Evolutionary conservation across 2,329 filamentous ascomycete genomes (phyloP).

Genomic region (Ascosphaera apis): DNA sequence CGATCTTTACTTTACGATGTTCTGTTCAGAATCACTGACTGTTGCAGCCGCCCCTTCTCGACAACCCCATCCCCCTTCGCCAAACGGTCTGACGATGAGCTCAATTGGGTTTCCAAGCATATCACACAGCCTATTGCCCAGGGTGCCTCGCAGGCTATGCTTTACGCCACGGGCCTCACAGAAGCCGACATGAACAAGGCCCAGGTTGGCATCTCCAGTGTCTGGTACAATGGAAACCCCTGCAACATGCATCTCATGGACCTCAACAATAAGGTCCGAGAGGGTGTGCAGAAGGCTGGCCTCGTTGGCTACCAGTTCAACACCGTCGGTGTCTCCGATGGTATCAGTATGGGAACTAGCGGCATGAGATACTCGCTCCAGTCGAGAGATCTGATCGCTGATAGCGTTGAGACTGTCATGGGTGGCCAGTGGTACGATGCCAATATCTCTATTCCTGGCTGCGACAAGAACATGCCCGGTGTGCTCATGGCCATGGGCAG

Average conservation of each 20-base stretch:
- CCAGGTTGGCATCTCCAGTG: conserved; percentile 91
- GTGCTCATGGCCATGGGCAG: conserved; percentile 84
- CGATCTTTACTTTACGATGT: too few relatives aligned
- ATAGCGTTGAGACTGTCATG: conserved; percentile 98
- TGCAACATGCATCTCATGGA: conserved; percentile 98
- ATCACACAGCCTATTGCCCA: conserved; percentile 97
- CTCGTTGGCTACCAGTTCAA: conserved; percentile 95
- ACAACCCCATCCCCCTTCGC: conserved; percentile 5
- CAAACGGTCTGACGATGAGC: conserved; percentile 9
- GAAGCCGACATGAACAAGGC: conserved; percentile 86
- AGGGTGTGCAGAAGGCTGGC: conserved; percentile 50
- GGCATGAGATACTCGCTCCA: conserved; percentile 94
- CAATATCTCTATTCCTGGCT: conserved; percentile 89
- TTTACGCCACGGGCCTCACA: conserved; percentile 78
- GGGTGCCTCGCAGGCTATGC: conserved; percentile 95
- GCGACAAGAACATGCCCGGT: conserved; percentile 99
- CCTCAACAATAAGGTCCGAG: conserved; percentile 55
- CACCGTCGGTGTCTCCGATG: conserved; percentile 93
- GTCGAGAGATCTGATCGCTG: conserved; percentile 87
- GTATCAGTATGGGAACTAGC: conserved; percentile 91
- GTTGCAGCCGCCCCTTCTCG: conserved; percentile 1
- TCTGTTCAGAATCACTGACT: too few relatives aligned
- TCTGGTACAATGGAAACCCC: conserved; percentile 95
- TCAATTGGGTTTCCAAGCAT: conserved; percentile 63
- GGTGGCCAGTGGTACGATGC: conserved; percentile 96